A percentile compares a stretch with the other conserved stretches of the same genome.
Evolutionary conservation across 2,329 filamentous ascomycete genomes (phyloP).

Genomic region (Alternaria ethzedia): DNA sequence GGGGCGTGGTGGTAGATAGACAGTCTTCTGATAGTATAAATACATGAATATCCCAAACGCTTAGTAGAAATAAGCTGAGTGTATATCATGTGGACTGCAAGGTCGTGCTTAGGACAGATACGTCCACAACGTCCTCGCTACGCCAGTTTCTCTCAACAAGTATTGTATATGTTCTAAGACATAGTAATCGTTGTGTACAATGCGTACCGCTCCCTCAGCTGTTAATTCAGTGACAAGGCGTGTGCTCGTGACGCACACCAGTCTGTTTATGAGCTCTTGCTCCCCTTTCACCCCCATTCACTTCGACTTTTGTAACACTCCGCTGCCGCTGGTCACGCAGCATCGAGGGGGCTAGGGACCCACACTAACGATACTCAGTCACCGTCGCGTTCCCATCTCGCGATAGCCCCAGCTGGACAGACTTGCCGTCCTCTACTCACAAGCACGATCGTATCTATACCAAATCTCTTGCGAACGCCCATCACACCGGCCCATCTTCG

Average conservation of each 20-base stretch:
- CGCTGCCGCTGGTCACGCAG: not conserved
- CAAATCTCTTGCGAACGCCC: not conserved
- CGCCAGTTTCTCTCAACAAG: not conserved
- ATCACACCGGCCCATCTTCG: rapidly evolving
- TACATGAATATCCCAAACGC: not conserved
- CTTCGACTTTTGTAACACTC: not conserved
- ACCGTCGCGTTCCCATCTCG: not conserved
- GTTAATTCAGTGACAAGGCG: too few species aligned
- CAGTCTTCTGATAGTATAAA: not conserved
- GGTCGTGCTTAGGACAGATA: too few species aligned
- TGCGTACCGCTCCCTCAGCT: too few species aligned
- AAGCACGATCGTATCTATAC: not conserved
- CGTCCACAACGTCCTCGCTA: not conserved
- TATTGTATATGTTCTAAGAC: too few species aligned
- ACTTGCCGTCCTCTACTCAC: not conserved
- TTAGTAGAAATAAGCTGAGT: not conserved
- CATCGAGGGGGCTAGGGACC: not conserved
- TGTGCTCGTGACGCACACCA: not conserved
- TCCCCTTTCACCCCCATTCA: not conserved
- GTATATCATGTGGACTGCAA: too few species aligned
- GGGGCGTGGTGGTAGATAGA: not conserved
- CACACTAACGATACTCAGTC: not conserved
- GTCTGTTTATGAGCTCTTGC: not conserved
- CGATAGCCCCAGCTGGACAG: not conserved
- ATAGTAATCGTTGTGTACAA: not conserved